Evolutionary conservation across 805 yeast genomes (phyloP), one percentile per base, ranked within the genome.

Genomic region (Clavispora asparagi): DNA sequence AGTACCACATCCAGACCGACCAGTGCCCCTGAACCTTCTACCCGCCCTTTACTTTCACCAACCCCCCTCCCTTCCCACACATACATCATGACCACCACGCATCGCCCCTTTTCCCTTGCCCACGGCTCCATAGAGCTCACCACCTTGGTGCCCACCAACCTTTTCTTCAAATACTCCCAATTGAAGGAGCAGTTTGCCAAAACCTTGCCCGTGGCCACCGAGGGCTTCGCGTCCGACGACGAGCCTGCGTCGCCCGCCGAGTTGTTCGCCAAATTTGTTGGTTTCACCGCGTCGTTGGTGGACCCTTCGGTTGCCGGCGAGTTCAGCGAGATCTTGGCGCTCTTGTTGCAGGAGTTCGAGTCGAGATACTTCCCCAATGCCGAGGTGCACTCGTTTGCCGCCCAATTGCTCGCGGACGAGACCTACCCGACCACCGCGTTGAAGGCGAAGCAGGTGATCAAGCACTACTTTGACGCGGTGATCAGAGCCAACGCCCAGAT

Each of bases 81-180:
- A 26, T 7, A 25, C 28, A 28, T 26, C 10, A 54, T 60, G 63
- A 52, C 60, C 41, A 59, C 63, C 39, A 51, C 67, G 32, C 71
- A 65, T 51, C 68, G 98, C 72, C 96, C 98, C 31, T 77, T 94
- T 63, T 83, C 83, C 45, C 76, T 94, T 58, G 70, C 83, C 48
- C 95, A 89, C 62, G 97, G 97, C 48, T 71, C 87, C 16, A 80
- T 92, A 47, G 98, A 92, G 73, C 89, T 90, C 65, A 85, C 92
- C 17, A 73, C 92, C 44, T 76, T 91, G 59, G 90, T 94, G 46
- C 96, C 98, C 42, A 82, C 94, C 35, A 79, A 82, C 46, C 76
- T 83, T 45, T 85, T 87, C 62, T 80, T 89, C 59, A 79, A 83
- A 59, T 87, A 87, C 62, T 84, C 92, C 49, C 96, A 91, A 69